Conservation (phyloP, 345 rosid species). For the Cardamine occulta region DNA sequence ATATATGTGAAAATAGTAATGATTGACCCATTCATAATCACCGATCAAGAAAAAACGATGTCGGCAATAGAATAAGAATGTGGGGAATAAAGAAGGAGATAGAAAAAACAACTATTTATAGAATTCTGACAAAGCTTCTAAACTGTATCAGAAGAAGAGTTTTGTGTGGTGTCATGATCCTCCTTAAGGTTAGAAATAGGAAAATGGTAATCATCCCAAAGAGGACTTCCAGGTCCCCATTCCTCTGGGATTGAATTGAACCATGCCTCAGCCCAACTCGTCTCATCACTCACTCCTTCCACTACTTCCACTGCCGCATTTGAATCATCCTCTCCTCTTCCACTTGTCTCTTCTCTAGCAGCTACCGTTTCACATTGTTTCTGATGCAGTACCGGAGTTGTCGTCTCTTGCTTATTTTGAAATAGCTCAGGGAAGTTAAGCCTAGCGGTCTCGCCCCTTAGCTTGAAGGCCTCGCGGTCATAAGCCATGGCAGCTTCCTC, state of each 20-base stretch:
- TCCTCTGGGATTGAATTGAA: constrained; percentile 76
- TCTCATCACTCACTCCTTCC: constrained; percentile 70
- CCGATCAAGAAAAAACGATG: constrained; percentile 15
- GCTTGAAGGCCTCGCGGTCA: constrained; percentile 85
- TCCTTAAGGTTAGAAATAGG: constrained; percentile 51
- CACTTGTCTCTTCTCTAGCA: constrained; percentile 18
- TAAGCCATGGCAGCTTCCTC: constrained; percentile 94
- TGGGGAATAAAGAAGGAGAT: neutral
- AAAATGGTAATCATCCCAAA: constrained; percentile 84
- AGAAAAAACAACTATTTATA: neutral
- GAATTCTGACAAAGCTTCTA: neutral
- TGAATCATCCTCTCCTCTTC: constrained; percentile 41
- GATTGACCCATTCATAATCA: neutral
- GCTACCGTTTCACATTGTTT: constrained; percentile 33
- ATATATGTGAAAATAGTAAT: neutral
- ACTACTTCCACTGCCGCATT: neutral
- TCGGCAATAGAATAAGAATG: constrained; percentile 3
- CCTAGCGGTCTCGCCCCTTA: constrained; percentile 85
- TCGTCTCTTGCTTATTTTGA: constrained; percentile 56
- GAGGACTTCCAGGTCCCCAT: constrained; percentile 92
- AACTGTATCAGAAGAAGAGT: constrained; percentile 33
- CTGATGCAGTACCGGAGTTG: constrained; percentile 31
- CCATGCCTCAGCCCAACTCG: constrained; percentile 71
- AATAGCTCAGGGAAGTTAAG: constrained; percentile 88
- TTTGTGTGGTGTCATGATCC: constrained; percentile 38